phyloP scores from a whole-genome alignment of 2,329 filamentous ascomycete genomes.

The Leptodontidium sp. region DNA sequence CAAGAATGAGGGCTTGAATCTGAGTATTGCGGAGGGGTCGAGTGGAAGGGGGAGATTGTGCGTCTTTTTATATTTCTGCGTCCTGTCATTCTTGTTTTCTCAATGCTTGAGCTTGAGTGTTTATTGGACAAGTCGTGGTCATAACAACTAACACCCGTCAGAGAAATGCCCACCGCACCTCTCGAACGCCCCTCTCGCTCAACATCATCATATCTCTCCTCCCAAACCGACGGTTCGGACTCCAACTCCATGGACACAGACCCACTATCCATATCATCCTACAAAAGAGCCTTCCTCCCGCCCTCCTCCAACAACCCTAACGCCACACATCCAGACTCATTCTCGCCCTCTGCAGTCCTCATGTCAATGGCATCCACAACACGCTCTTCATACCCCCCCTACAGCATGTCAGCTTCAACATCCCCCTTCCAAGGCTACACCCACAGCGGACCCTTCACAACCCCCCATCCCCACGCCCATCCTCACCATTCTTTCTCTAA shows the following conservation, averaged over 20 bases:
- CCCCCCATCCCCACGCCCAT: background rate
- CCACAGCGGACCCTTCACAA: background rate
- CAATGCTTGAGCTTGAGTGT: no score
- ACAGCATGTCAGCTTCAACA: constrained; percentile 15
- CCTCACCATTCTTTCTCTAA: background rate
- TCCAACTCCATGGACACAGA: constrained; percentile 15
- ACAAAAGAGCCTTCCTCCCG: constrained; percentile 14
- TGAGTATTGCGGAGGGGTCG: constrained; percentile 42
- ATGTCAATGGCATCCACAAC: constrained; percentile 35
- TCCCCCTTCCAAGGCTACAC: constrained; percentile 7
- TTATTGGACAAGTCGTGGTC: background rate
- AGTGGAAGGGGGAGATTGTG: constrained; percentile 43
- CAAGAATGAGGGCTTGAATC: constrained; percentile 42
- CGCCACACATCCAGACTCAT: constrained; percentile 22
- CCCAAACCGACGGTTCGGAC: constrained; percentile 22
- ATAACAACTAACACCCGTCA: constrained; percentile 16
- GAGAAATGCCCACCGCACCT: constrained; percentile 36
- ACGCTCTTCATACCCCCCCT: constrained; percentile 24
- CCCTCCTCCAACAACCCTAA: background rate
- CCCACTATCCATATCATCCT: constrained; percentile 16
- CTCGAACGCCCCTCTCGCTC: constrained; percentile 27
- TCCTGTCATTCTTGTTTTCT: no score
- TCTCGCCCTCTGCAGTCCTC: constrained; percentile 35
- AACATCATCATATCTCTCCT: constrained; percentile 30
- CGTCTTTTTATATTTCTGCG: constrained; percentile 15